Conservation (phyloP, 2,329 filamentous ascomycete species). For the Thielaviopsis musarum region DNA sequence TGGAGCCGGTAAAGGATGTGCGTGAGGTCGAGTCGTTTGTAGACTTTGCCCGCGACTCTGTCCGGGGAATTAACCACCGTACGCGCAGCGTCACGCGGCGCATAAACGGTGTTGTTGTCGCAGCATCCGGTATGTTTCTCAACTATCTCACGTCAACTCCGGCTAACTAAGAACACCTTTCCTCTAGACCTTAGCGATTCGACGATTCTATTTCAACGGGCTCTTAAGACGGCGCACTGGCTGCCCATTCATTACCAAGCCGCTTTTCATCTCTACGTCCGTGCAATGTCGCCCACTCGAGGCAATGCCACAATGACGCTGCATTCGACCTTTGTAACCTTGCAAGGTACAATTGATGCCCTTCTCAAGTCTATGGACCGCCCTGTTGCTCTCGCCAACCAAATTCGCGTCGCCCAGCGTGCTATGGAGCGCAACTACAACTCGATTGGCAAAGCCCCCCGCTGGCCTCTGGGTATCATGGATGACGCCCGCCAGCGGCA, state of each 20-base stretch:
- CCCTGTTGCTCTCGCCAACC: conserved; percentile 59
- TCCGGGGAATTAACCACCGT: conserved; percentile 68
- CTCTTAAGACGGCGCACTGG: conserved; percentile 41
- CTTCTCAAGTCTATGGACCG: conserved; percentile 64
- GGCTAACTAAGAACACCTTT: not conserved
- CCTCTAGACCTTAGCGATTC: conserved; percentile 50
- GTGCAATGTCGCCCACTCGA: conserved; percentile 47
- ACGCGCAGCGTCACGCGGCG: conserved; percentile 70
- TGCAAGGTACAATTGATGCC: conserved; percentile 71
- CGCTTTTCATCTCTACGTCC: conserved; percentile 58
- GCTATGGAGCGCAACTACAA: conserved; percentile 63
- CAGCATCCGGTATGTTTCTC: conserved; percentile 9
- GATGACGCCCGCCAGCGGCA: conserved; percentile 75
- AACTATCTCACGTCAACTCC: not conserved
- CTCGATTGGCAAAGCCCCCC: conserved; percentile 54
- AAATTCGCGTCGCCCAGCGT: conserved; percentile 58
- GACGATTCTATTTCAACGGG: conserved; percentile 34
- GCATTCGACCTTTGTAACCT: conserved; percentile 58
- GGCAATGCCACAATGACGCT: conserved; percentile 57
- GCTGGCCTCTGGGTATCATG: conserved; percentile 66
- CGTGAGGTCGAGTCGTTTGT: conserved; percentile 88
- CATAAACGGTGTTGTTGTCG: conserved; percentile 45
- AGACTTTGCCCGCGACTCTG: conserved; percentile 75
- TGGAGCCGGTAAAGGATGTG: conserved; percentile 65
- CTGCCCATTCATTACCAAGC: conserved; percentile 50